A percentile compares a stretch with the other conserved stretches of the same genome.
Conservation (phyloP, 345 rosid species). For the Ceriops decandra region DNA sequence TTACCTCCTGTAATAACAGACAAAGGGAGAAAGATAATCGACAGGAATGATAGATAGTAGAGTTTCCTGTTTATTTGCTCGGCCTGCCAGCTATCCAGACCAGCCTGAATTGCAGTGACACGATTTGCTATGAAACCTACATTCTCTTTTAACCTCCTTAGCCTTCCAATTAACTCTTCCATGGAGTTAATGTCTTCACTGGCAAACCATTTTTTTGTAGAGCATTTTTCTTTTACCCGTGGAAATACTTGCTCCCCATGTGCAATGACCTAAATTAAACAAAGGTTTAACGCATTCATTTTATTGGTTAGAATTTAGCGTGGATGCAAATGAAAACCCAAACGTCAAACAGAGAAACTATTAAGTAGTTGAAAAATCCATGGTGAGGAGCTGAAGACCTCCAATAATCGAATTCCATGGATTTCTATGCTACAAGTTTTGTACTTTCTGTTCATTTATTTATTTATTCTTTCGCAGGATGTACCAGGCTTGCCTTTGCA, state of each 20-base stretch:
- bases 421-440: not conserved
- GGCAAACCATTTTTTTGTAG: conserved; percentile 67
- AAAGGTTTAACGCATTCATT: conserved; percentile 1
- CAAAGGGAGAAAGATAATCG: conserved; percentile 87
- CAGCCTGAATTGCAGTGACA: conserved; percentile 83
- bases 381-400: not conserved
- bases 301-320: not conserved
- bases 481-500: not conserved
- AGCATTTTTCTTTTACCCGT: conserved; percentile 79
- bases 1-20: conserved; percentile 96
- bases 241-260: conserved; percentile 97
- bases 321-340: too few species aligned
- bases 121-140: conserved; percentile 95
- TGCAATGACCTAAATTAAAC: conserved; percentile 64
- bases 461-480: not conserved
- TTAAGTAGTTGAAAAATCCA: not conserved
- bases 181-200: conserved; percentile 55
- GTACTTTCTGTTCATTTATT: not conserved
- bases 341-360: too few species aligned
- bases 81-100: conserved; percentile 91
- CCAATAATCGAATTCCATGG: not conserved
- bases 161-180: conserved; percentile 76
- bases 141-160: conserved; percentile 85
- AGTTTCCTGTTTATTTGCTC: conserved; percentile 93
- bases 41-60: conserved; percentile 91